Evolutionary conservation across 139 green algal species (phyloP), one percentile per base, ranked within the genome.

Genomic region (Closterium sp.): DNA sequence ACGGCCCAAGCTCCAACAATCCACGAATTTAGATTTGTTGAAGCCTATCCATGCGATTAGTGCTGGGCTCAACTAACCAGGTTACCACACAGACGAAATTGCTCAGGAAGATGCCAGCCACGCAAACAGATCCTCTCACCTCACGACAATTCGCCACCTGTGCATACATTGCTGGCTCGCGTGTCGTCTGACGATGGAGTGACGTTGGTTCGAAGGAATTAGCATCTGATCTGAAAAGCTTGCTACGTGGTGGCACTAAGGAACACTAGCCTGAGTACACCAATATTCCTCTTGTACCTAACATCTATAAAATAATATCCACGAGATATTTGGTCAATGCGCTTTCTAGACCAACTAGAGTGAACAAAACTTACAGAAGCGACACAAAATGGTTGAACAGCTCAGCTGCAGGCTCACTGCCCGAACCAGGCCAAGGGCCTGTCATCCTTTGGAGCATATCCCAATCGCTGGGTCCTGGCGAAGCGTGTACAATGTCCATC

Each of bases 401-500:
- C 16, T 76, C 55, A 76, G 55, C 55, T 28, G 55, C 55, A 4
- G 55, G 55, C 55, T 76, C 55, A 76, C 55, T 28, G 55, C 55
- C 55, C 55, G 55, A 76, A 76, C 55, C 55, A 28, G 55, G 55
- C 55, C 55, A 76, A 28, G 55, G 55, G 25, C 55, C 55, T 76
- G 55, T 76, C 4, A 76, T 19, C 55, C 55, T 28, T 0, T 76
- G 16, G 4, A 76, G 55, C 55, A 76, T 3, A 2, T 76, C 16
- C 55, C 55, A 76, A 76, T 76, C 55, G 0, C 23, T 3, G 16
- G 23, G 55, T 76, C 55, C 88, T 3, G 4, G 28, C 3, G 90
- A 84, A 31, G 81, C 91, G 8, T 94, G 76, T 31, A 94, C 34
- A 2, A 87, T 88, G 34, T 93, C 91, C 36, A 95, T 25, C 87